Base-by-base conservation (phyloP, 495 filamentous ascomycete species). In the Lindgomyces ingoldianus region DNA sequence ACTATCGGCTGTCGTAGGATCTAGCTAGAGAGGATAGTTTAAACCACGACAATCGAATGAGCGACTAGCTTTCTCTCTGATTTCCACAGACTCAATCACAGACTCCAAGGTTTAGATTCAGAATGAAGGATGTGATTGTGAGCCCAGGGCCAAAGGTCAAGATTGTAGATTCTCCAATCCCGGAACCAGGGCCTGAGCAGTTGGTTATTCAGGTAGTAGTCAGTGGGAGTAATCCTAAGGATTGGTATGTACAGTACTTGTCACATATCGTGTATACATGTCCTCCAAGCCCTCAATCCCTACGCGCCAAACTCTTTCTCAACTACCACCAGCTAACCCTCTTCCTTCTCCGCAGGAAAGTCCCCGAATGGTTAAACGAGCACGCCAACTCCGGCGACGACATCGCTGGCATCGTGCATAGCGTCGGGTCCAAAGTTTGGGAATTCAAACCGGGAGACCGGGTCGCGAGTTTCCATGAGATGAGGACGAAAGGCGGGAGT, bases 171-270 rank as follows among this genome's bases (percentile, higher is more conserved):
- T 80, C 80, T 29, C 78, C 84, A n/a, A 81, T 89, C 58, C 89
- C 89, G 0, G 74, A 74, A 21, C 86, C 86, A 0, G 77, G 79
- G 47, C 75, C 80, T 3, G 79, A 84, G 59, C 83, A 94, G 60
- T 76, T 92, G 24, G 79, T 92, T 16, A 92, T 89, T 68, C 84
- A 85, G 60, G 87, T 91, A 36, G 75, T 87, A 11, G 84, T 86
- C 4, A 81, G 80, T 41, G 87, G 87, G 19, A 85, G 83, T 21
- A 93, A 93, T 72, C 90, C 90, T 2, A 93, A 93, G 70, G 90
- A 93, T 75, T 91, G 88, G 89, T 91, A 88, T 66, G 24, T 77
- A 2, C n/a, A n/a, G n/a, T n/a, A n/a, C 48, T 55, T 48, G 18
- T 25, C 30, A 22, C 48, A 3, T 62, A 12, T 26, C 14, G 10